A percentile compares a stretch with the other conserved stretches of the same genome.
phyloP scores from a whole-genome alignment of 1,139 yeast species.

The Suhomyces yuchorum region DNA sequence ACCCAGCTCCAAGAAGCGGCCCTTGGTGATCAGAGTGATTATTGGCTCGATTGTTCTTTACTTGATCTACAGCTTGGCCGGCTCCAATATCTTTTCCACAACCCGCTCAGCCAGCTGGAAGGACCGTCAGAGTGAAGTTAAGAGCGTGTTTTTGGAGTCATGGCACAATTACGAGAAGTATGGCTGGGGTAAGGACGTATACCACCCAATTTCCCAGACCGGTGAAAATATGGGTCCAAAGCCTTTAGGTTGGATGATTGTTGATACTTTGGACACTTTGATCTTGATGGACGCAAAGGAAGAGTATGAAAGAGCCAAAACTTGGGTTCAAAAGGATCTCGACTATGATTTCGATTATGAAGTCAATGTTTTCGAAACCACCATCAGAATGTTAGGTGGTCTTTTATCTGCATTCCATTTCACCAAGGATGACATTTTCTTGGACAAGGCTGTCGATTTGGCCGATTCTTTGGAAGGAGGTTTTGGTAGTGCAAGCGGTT shows the following conservation, averaged over 20 bases:
- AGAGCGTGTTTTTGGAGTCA: slow-evolving; percentile 65
- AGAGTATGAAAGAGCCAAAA: slow-evolving; percentile 63
- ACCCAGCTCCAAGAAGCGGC: slow-evolving; percentile 10
- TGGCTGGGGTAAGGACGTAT: slow-evolving; percentile 85
- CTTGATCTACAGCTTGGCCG: slow-evolving; percentile 30
- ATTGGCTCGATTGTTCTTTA: slow-evolving; percentile 43
- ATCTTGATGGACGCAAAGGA: slow-evolving; percentile 75
- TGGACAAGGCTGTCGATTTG: slow-evolving; percentile 77
- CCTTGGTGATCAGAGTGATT: slow-evolving; percentile 49
- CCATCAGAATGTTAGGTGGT: slow-evolving; percentile 94
- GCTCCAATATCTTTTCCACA: slow-evolving; percentile 7
- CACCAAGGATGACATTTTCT: slow-evolving; percentile 66
- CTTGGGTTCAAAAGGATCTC: slow-evolving; percentile 69
- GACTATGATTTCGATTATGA: slow-evolving; percentile 60
- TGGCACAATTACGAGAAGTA: slow-evolving; percentile 77
- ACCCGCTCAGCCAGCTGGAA: slow-evolving; percentile 31
- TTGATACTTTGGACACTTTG: slow-evolving; percentile 85
- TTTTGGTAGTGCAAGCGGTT: slow-evolving; percentile 62
- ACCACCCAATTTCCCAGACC: slow-evolving; percentile 55
- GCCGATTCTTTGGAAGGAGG: slow-evolving; percentile 69
- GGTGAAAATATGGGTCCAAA: slow-evolving; percentile 80
- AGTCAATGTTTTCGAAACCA: slow-evolving; percentile 88
- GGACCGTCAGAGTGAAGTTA: slow-evolving; percentile 56
- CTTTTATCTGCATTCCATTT: slow-evolving; percentile 78
- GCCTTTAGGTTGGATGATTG: slow-evolving; percentile 95